Percentiles rank a stretch among this genome's conserved stretches.
phyloP scores from a whole-genome alignment of 805 yeast species.

The Starmera amethionina region DNA sequence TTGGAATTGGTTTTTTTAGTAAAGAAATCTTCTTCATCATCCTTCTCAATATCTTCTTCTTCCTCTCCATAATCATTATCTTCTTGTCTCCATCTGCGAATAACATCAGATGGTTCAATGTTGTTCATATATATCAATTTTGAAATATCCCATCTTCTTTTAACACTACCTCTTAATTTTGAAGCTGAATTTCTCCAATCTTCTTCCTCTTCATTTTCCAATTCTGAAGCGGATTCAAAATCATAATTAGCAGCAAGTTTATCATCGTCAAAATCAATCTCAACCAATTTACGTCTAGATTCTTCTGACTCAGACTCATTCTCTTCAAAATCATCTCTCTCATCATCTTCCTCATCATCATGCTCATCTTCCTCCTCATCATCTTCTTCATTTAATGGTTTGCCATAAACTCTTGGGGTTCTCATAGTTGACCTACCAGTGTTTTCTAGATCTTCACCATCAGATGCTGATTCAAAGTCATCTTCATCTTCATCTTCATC shows the following conservation, averaged over 20 bases:
- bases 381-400: constrained; percentile 34
- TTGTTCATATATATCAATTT: constrained; percentile 74
- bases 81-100: constrained; percentile 60
- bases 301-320: constrained; percentile 30
- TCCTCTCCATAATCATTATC: constrained; percentile 31
- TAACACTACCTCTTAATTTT: constrained; percentile 42
- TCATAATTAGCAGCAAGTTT: constrained; percentile 24
- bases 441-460: constrained; percentile 21
- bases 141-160: constrained; percentile 67
- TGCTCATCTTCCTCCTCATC: constrained; percentile 37
- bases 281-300: constrained; percentile 31
- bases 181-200: constrained; percentile 43
- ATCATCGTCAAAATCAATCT: constrained; percentile 35
- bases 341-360: constrained; percentile 27
- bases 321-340: constrained; percentile 33
- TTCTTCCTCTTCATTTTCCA: constrained; percentile 29
- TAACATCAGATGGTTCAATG: constrained; percentile 62
- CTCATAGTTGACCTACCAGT: constrained; percentile 62
- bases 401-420: constrained; percentile 48
- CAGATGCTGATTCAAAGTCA: constrained; percentile 12
- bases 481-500: constrained; percentile 24
- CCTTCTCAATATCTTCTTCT: constrained; percentile 26
- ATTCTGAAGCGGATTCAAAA: constrained; percentile 44
- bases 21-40: constrained; percentile 44
- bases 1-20: constrained; percentile 33